phyloP scores from a whole-genome alignment of 208 protist species.

The Trypanosoma rangeli region DNA sequence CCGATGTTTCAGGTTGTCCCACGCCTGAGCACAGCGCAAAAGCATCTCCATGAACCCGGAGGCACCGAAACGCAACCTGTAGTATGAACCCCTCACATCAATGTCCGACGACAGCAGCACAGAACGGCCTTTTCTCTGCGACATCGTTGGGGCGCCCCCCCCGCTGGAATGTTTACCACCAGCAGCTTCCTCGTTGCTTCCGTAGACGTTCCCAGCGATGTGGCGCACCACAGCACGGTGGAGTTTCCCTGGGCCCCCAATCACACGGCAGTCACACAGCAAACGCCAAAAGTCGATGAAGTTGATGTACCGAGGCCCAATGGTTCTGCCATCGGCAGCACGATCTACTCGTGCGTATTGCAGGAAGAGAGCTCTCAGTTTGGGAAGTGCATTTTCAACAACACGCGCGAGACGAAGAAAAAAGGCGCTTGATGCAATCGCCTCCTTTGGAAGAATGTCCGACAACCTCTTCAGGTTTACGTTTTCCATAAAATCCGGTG shows the following conservation, averaged over 20 bases:
- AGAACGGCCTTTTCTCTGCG: conserved; percentile 19
- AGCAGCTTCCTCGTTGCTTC: conserved; percentile 8
- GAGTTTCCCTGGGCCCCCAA: conserved; percentile 46
- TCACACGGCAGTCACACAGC: conserved; percentile 53
- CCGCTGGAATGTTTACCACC: not conserved
- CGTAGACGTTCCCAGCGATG: conserved; percentile 56
- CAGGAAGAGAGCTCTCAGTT: conserved; percentile 52
- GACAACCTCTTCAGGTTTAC: conserved; percentile 48
- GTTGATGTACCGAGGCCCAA: conserved; percentile 30
- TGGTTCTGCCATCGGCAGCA: not conserved
- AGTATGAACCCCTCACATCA: conserved; percentile 53
- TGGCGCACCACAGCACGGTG: conserved; percentile 62
- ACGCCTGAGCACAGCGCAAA: conserved; percentile 64
- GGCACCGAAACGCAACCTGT: conserved; percentile 52
- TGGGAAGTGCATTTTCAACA: conserved; percentile 52
- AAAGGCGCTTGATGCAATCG: conserved; percentile 32
- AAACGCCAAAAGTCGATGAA: conserved; percentile 61
- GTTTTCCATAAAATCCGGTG: conserved; percentile 36
- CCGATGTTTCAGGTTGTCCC: conserved; percentile 49
- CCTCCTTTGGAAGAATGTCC: conserved; percentile 52
- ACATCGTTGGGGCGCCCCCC: not conserved
- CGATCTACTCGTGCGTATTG: conserved; percentile 38
- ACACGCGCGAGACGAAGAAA: conserved; percentile 51
- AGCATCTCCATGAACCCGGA: conserved; percentile 69
- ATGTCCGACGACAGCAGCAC: conserved; percentile 55